Base-by-base conservation (phyloP, 495 filamentous ascomycete species). In the Hapsidospora chrysogenum region DNA sequence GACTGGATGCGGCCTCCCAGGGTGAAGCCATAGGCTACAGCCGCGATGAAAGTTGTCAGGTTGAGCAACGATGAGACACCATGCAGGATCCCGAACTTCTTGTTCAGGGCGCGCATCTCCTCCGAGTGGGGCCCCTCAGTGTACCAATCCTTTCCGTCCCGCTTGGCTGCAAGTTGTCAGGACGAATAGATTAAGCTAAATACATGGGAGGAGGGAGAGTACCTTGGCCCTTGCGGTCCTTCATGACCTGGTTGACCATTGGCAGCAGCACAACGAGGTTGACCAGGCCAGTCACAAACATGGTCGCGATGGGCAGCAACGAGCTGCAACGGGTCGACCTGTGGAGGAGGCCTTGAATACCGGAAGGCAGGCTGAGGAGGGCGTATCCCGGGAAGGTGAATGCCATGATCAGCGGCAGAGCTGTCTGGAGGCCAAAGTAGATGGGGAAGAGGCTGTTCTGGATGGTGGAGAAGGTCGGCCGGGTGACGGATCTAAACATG, bases 361-460 rank as follows among this genome's bases (percentile, higher is more conserved):
- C 61, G 6, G 56, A 54, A 26, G 46, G 20, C 3, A 40, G 34
- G n/a, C 53, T 50, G 20, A 28, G 25, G n/a, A 57, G 42, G 9
- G 43, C 27, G 47, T 50, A 37, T n/a, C 61, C 65, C 28, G 82
- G 81, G 47, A 78, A 86, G 22, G 87, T 95, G 36, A 92, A 49
- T n/a, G 78, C 76, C 7, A 94, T 58, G 14, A 84, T 44, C 10
- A 74, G 51, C 5, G 87, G 80, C 2, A 83, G 61, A 4, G 68
- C 65, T 3, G 80, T 72, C 61, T 94, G 86, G 29, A 94, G 53
- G 17, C 68, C 60, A 54, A 95, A 94, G 61, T 87, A 96, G 44
- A 78, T 54, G 16, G 87, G 87, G 58, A 92, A 87, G 47, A 84
- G 72, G 45, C 68, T 68, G 22, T 70, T 57, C 58, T 92, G 87